phyloP scores from a whole-genome alignment of 129 eudicot genomes.

The Silybum marianum region DNA sequence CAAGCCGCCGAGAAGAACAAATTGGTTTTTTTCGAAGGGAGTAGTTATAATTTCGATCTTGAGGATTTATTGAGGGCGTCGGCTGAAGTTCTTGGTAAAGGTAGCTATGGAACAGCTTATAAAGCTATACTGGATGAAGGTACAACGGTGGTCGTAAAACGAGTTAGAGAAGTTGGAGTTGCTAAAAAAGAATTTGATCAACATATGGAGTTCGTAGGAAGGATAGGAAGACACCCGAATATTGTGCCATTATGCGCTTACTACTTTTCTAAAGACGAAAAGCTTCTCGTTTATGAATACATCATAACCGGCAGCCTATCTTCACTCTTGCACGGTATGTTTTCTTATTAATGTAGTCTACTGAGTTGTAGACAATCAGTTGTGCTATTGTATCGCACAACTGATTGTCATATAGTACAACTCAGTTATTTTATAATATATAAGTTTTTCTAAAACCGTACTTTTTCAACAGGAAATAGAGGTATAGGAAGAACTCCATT shows the following conservation, averaged over 20 bases:
- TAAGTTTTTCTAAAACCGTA: neutral
- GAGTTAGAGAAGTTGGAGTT: conserved; percentile 71
- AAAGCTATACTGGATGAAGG: conserved; percentile 83
- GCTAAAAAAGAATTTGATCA: conserved; percentile 83
- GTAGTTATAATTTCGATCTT: conserved; percentile 75
- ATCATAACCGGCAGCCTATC: conserved; percentile 74
- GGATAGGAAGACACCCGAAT: conserved; percentile 63
- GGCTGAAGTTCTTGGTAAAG: conserved; percentile 96
- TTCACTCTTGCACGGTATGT: conserved; percentile 73
- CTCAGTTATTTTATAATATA: neutral
- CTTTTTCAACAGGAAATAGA: conserved; percentile 51
- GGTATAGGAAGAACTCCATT: conserved; percentile 63
- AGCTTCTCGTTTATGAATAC: conserved; percentile 88
- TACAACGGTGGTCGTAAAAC: conserved; percentile 80
- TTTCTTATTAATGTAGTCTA: neutral
- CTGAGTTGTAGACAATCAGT: neutral
- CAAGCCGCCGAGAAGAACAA: conserved; percentile 86
- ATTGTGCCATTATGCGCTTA: conserved; percentile 72
- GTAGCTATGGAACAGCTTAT: conserved; percentile 84
- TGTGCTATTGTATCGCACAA: neutral
- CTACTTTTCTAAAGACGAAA: conserved; percentile 91
- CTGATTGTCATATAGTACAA: neutral
- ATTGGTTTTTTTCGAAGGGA: conserved; percentile 72
- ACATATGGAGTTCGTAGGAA: conserved; percentile 72
- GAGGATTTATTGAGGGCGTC: conserved; percentile 95